phyloP scores from a whole-genome alignment of 768 basidiomycete genomes.

The Hydnum rufescens region DNA sequence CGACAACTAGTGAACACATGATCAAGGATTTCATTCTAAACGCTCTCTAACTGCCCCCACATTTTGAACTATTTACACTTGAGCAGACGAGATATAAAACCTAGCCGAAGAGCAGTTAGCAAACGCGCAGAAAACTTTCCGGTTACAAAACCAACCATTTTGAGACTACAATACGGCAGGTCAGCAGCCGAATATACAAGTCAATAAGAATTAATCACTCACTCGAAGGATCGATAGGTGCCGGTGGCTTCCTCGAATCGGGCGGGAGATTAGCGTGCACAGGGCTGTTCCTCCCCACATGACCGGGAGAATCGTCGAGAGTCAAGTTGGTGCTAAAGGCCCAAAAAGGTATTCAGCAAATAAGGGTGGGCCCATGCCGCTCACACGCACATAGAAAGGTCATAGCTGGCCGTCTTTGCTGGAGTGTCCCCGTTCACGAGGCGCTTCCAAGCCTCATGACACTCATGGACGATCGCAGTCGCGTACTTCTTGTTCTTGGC shows the following conservation, averaged over 20 bases:
- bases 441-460: conserved; percentile 95
- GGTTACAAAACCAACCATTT: conserved; percentile 56
- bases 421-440: conserved; percentile 61
- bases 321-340: conserved; percentile 56
- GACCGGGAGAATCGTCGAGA: conserved; percentile 51
- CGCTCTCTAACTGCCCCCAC: too few relatives aligned
- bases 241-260: conserved; percentile 69
- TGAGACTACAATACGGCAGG: conserved; percentile 33
- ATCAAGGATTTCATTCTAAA: too few relatives aligned
- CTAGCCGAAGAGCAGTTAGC: conserved; percentile 2
- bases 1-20: too few relatives aligned
- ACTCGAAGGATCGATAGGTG: conserved; percentile 82
- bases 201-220: conserved; percentile 16
- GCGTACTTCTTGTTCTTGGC: conserved; percentile 99
- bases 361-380: not conserved
- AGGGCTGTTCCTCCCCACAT: conserved; percentile 39
- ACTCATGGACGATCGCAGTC: conserved; percentile 96
- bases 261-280: conserved; percentile 45
- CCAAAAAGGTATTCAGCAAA: not conserved
- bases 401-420: conserved; percentile 49
- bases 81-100: conserved; percentile 83
- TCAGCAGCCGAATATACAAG: too few relatives aligned
- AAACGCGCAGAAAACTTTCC: not conserved
- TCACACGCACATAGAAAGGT: conserved; percentile 65
- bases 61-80: conserved; percentile 40